Evolutionary conservation across 2,329 filamentous ascomycete species (phyloP).

Genomic region (Sporothrix humicola): DNA sequence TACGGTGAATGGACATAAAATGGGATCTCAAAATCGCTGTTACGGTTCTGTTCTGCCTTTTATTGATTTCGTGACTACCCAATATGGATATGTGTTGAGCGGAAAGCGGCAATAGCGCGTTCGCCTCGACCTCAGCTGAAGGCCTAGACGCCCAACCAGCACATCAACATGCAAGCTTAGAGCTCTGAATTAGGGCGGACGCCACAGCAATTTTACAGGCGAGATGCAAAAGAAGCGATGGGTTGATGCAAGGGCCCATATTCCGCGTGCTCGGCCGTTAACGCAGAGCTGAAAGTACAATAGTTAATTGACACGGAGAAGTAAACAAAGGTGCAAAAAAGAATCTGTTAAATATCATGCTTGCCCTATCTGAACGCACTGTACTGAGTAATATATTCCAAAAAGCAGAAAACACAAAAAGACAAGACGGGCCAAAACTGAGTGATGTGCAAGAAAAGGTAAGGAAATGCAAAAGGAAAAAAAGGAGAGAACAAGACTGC

Average conservation of each 20-base stretch:
- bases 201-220: constrained; percentile 6
- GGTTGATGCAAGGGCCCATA: not conserved
- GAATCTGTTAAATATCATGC: not conserved
- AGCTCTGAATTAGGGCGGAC: not conserved
- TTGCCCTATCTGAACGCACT: constrained; percentile 27
- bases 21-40: not conserved
- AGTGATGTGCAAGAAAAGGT: not conserved
- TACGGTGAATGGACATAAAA: not conserved
- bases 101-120: not conserved
- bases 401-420: not conserved
- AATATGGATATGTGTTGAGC: not conserved
- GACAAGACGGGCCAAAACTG: not conserved
- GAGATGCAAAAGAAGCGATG: not conserved
- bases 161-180: not conserved
- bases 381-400: constrained; percentile 12
- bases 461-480: not conserved
- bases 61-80: not conserved
- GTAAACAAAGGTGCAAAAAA: not conserved
- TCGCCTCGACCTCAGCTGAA: constrained; percentile 9
- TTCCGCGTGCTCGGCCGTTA: not conserved
- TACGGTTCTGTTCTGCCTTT: not conserved
- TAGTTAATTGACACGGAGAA: not conserved
- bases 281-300: not conserved
- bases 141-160: not conserved
- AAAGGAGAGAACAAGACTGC: constrained; percentile 9